These are phyloP conservation scores for Gossypium arboreum DNA, from an alignment of 345 rosid genomes.

Conservation along the genomic window DNA sequence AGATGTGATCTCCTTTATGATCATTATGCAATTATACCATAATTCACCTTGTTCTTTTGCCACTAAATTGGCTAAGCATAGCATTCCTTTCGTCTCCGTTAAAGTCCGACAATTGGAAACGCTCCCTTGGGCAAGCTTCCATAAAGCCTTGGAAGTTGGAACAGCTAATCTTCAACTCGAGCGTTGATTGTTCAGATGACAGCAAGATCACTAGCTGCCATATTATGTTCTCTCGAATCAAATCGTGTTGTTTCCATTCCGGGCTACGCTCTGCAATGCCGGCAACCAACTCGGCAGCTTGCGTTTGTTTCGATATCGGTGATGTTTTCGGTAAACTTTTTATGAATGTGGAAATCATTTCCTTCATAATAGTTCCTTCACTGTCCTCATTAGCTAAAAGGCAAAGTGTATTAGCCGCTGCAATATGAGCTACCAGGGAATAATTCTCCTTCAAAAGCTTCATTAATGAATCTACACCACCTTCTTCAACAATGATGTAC, in stretches of 20 bases:
- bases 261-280: constrained; percentile 41
- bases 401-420: constrained; percentile 40
- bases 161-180: constrained; percentile 46
- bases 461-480: constrained; percentile 53
- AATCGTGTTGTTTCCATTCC: constrained; percentile 13
- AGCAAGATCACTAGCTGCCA: constrained; percentile 63
- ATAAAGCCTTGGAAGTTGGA: constrained; percentile 62
- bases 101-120: constrained; percentile 56
- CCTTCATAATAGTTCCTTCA: too few relatives aligned
- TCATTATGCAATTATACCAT: constrained; percentile 36
- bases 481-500: constrained; percentile 69
- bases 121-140: constrained; percentile 72
- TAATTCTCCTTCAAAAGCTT: constrained; percentile 51
- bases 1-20: constrained; percentile 63
- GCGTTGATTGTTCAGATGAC: constrained; percentile 35
- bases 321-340: constrained; percentile 50
- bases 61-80: constrained; percentile 70
- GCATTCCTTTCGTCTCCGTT: constrained; percentile 78
- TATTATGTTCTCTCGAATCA: constrained; percentile 62
- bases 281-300: constrained; percentile 58
- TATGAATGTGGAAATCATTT: constrained; percentile 26
- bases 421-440: constrained; percentile 56
- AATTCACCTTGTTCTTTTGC: constrained; percentile 55
- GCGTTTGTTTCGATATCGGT: constrained; percentile 51
- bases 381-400: constrained; percentile 39